Evolutionary conservation across 805 yeast genomes (phyloP).

Genomic region (Kazachstania africana): DNA sequence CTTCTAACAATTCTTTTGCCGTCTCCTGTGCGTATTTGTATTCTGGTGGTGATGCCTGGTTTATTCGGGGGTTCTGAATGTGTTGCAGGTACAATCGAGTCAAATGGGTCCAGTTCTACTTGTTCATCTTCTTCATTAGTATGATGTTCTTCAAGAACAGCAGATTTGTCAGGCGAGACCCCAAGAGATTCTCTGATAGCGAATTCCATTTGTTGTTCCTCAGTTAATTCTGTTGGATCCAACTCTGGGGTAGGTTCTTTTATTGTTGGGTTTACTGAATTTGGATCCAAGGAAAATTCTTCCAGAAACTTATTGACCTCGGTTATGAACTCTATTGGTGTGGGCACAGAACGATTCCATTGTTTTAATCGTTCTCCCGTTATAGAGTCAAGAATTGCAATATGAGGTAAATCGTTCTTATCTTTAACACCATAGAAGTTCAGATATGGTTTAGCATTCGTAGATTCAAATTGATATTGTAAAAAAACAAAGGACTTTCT

Average conservation of each 20-base stretch:
- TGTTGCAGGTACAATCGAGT: constrained; percentile 36
- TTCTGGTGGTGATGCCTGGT: constrained; percentile 52
- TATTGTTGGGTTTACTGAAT: constrained; percentile 53
- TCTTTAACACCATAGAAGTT: constrained; percentile 60
- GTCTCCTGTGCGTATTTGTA: constrained; percentile 80
- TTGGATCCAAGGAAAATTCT: constrained; percentile 52
- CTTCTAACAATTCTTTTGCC: constrained; percentile 75
- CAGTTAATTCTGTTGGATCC: constrained; percentile 57
- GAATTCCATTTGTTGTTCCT: constrained; percentile 72
- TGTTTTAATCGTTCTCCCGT: constrained; percentile 81
- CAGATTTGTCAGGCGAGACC: constrained; percentile 16
- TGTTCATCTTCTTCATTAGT: constrained; percentile 4
- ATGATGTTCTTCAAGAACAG: constrained; percentile 7
- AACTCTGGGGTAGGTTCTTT: constrained; percentile 43
- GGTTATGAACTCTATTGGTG: constrained; percentile 44
- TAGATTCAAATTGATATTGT: constrained; percentile 73
- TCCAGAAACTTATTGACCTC: constrained; percentile 61
- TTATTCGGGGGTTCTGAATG: constrained; percentile 52
- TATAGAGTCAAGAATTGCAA: constrained; percentile 85
- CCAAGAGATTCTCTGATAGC: constrained; percentile 62
- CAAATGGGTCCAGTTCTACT: constrained; percentile 32
- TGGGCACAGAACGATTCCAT: constrained; percentile 64
- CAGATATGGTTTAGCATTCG: constrained; percentile 57
- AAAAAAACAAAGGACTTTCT: constrained; percentile 64
- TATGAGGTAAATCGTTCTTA: constrained; percentile 55